These are phyloP conservation scores for Plantago elongata DNA, from an alignment of 257 asterid species.

Conservation along the genomic window DNA sequence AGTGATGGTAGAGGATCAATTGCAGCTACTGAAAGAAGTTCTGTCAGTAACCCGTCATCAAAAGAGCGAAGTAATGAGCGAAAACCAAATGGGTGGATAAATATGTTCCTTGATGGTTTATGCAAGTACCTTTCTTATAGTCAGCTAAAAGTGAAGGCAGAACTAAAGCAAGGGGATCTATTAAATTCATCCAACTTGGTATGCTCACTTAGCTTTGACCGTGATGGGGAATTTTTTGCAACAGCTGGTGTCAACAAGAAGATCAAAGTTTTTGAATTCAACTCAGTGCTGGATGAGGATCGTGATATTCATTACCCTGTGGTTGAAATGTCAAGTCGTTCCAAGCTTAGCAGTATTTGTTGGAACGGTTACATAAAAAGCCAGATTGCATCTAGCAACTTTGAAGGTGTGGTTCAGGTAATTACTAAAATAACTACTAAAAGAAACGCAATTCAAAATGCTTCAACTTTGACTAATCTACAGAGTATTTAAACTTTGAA, in stretches of 20 bases:
- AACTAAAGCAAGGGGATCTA: conserved; percentile 94
- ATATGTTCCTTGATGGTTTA: conserved; percentile 73
- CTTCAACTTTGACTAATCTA: neutral
- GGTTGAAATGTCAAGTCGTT: conserved; percentile 85
- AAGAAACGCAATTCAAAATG: too few species aligned
- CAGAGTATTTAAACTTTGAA: neutral
- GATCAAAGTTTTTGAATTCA: conserved; percentile 87
- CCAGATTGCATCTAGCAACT: conserved; percentile 97
- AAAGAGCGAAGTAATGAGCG: conserved; percentile 47
- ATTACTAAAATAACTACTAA: neutral
- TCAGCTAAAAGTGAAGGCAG: conserved; percentile 79
- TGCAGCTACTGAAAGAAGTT: conserved; percentile 63
- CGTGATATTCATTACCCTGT: conserved; percentile 95
- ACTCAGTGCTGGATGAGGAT: conserved; percentile 58
- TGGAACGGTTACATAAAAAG: conserved; percentile 95
- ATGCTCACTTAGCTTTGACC: conserved; percentile 89
- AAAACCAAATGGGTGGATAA: conserved; percentile 59
- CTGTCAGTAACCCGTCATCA: conserved; percentile 55
- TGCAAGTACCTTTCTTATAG: conserved; percentile 76
- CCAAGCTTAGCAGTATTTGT: conserved; percentile 93
- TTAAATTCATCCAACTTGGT: conserved; percentile 88
- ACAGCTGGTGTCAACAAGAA: conserved; percentile 98
- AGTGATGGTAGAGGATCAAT: conserved; percentile 49
- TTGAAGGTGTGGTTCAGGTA: conserved; percentile 98
- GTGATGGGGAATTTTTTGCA: conserved; percentile 94